Evolutionary conservation across 2,329 filamentous ascomycete species (phyloP).

Genomic region (Neobulgaria alba): DNA sequence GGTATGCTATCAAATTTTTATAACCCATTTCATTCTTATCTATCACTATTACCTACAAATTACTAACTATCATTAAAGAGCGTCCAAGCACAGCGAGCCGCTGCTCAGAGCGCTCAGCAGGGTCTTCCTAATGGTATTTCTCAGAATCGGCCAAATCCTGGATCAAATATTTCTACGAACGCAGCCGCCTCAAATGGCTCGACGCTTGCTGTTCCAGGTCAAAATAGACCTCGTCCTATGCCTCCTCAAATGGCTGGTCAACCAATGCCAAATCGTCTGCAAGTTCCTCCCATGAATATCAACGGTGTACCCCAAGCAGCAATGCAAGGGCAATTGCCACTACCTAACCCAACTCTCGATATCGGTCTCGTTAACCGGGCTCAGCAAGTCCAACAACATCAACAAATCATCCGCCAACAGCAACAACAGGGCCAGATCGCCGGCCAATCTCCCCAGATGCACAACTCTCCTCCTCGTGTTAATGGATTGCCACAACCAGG

Average conservation of each 20-base stretch:
- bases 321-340: conserved; percentile 52
- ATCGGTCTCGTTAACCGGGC: conserved; percentile 53
- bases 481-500: conserved; percentile 24
- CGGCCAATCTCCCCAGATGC: conserved; percentile 22
- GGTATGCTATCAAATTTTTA: conserved; percentile 39
- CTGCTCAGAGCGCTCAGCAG: conserved; percentile 18
- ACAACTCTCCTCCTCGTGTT: conserved; percentile 35
- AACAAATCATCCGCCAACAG: conserved; percentile 23
- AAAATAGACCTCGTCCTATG: conserved; percentile 23
- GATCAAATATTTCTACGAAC: conserved; percentile 11
- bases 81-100: conserved; percentile 12
- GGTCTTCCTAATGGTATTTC: conserved; percentile 15
- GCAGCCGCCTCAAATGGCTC: conserved; percentile 16
- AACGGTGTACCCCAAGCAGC: conserved; percentile 61
- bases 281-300: conserved; percentile 42
- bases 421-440: conserved; percentile 25
- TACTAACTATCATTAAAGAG: conserved; percentile 29
- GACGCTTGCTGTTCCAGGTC: conserved; percentile 23
- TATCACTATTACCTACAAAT: conserved; percentile 2
- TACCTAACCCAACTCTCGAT: conserved; percentile 40
- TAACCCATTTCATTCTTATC: conserved; percentile 8
- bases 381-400: conserved; percentile 56
- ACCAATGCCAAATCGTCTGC: conserved; percentile 23
- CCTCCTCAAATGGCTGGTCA: conserved; percentile 24
- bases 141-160: conserved; percentile 6